phyloP scores from a whole-genome alignment of 1,284 basidiomycete species.

The Tranzscheliella williamsii region DNA sequence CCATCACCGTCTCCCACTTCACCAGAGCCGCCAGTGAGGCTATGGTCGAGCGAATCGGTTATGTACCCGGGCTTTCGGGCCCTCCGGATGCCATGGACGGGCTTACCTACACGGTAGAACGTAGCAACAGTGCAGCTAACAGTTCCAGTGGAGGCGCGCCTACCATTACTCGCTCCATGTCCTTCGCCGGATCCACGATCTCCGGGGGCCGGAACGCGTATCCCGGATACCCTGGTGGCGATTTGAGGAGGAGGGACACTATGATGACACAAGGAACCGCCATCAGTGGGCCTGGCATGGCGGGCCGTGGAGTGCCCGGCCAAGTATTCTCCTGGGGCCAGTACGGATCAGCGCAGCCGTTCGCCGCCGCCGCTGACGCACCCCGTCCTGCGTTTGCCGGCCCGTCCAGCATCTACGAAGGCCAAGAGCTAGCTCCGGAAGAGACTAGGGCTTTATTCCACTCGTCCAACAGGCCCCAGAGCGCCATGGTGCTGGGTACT shows the following conservation, averaged over 20 bases:
- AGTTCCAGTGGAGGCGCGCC: slow-evolving; percentile 6
- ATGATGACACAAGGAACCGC: slow-evolving; percentile 48
- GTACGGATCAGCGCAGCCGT: slow-evolving; percentile 40
- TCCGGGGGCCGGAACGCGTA: slow-evolving; percentile 15
- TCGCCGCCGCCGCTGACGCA: slow-evolving; percentile 13
- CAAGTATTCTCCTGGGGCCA: slow-evolving; percentile 48
- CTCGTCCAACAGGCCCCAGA: slow-evolving; percentile 38
- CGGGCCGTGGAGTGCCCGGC: slow-evolving; percentile 52
- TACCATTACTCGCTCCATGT: slow-evolving; percentile 26
- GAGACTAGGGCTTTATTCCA: slow-evolving; percentile 43
- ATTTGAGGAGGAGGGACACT: slow-evolving; percentile 45
- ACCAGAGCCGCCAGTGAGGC: slow-evolving; percentile 22
- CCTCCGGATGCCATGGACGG: slow-evolving; percentile 1
- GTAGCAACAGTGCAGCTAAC: neutral
- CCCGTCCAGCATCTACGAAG: slow-evolving; percentile 47
- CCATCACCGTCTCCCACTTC: slow-evolving; percentile 54
- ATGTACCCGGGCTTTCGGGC: slow-evolving; percentile 49
- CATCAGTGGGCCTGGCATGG: slow-evolving; percentile 49
- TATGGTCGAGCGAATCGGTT: slow-evolving; percentile 46
- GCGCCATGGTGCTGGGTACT: slow-evolving; percentile 23
- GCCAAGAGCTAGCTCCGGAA: slow-evolving; percentile 28
- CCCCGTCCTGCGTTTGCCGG: slow-evolving; percentile 46
- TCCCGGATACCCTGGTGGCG: slow-evolving; percentile 22
- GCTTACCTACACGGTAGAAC: neutral
- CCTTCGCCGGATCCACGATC: slow-evolving; percentile 23